A percentile compares a stretch with the other conserved stretches of the same genome.
These are phyloP conservation scores for Pistacia atlantica DNA, from an alignment of 345 rosid species.

Conservation along the genomic window DNA sequence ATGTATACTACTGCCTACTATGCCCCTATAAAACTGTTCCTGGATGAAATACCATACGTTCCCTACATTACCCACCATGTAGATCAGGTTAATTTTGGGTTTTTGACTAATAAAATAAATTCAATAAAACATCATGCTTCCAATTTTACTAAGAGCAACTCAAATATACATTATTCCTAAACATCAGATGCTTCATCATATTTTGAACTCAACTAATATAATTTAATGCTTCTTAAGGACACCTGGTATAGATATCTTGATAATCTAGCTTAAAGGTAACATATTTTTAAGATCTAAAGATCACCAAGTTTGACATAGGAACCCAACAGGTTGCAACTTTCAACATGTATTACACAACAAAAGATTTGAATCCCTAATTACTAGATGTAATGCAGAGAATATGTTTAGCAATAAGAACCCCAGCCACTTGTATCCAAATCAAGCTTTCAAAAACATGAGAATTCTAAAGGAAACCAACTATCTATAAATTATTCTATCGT, in stretches of 20 bases:
- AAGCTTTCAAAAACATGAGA: conserved; percentile 1
- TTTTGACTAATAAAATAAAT: background rate
- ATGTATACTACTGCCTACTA: too few relatives aligned
- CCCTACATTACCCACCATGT: background rate
- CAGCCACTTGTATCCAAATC: background rate
- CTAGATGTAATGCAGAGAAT: too few relatives aligned
- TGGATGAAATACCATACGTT: background rate
- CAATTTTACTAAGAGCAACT: background rate
- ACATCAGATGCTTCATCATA: background rate
- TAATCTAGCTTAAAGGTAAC: background rate
- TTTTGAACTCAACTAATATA: background rate
- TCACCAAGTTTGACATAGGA: background rate
- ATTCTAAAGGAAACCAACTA: background rate
- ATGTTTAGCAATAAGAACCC: background rate
- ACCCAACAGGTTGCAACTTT: background rate
- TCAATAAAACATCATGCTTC: background rate
- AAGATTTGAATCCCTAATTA: background rate
- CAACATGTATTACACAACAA: background rate
- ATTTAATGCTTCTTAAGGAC: background rate
- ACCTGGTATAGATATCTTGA: background rate
- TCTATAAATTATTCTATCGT: too few relatives aligned
- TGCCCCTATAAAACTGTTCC: background rate
- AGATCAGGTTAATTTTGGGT: background rate
- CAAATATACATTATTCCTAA: background rate
- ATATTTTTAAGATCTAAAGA: background rate